These are phyloP conservation scores for Coniferiporia weirii DNA, from an alignment of 1,284 basidiomycete genomes.

Conservation along the genomic window DNA sequence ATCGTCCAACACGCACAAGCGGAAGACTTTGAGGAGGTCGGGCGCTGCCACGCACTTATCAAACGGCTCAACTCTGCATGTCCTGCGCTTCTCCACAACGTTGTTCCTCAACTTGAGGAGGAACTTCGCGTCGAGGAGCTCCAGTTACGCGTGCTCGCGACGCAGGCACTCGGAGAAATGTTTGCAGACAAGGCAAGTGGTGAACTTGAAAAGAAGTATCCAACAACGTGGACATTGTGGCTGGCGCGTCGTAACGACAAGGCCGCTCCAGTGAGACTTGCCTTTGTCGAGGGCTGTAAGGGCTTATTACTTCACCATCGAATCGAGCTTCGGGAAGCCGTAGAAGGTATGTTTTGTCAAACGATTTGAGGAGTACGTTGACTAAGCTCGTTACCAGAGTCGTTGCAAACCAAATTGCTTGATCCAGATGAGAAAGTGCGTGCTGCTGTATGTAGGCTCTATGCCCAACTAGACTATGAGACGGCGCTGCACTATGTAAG, in stretches of 20 bases:
- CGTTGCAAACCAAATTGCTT: slow-evolving; percentile 60
- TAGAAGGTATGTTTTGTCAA: slow-evolving; percentile 55
- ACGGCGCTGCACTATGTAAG: slow-evolving; percentile 81
- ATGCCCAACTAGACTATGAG: slow-evolving; percentile 87
- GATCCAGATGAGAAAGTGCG: slow-evolving; percentile 94
- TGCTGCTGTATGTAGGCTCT: slow-evolving; percentile 76
- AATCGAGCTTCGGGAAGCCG: slow-evolving; percentile 32
- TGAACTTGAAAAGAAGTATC: slow-evolving; percentile 78
- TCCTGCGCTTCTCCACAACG: slow-evolving; percentile 80
- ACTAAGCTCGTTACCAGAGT: slow-evolving; percentile 36
- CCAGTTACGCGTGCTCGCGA: slow-evolving; percentile 72
- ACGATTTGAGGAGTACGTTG: slow-evolving; percentile 12
- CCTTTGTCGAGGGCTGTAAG: slow-evolving; percentile 72
- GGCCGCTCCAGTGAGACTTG: slow-evolving; percentile 62
- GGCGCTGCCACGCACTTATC: slow-evolving; percentile 80
- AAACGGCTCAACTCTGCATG: slow-evolving; percentile 78
- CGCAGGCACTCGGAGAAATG: slow-evolving; percentile 85
- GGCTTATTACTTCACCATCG: slow-evolving; percentile 67
- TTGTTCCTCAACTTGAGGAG: slow-evolving; percentile 91
- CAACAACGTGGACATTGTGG: slow-evolving; percentile 85
- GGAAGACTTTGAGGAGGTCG: slow-evolving; percentile 62
- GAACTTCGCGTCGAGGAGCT: slow-evolving; percentile 79
- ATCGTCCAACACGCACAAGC: slow-evolving; percentile 59
- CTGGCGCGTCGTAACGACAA: slow-evolving; percentile 78
- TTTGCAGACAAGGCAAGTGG: slow-evolving; percentile 71